phyloP scores from a whole-genome alignment of 2,329 filamentous ascomycete species.

The Ophiostoma himal-ulmi region DNA sequence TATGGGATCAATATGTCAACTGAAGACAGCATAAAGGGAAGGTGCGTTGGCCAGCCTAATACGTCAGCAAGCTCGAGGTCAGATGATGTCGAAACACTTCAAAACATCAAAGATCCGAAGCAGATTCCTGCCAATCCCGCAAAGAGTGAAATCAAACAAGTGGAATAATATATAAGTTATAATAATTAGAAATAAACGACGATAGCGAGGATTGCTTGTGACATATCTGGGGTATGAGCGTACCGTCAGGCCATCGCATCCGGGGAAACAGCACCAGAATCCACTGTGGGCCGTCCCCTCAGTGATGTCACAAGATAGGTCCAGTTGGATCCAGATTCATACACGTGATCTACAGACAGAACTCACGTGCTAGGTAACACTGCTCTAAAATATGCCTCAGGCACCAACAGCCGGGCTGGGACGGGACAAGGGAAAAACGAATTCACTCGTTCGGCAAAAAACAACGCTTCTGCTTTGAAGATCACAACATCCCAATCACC shows the following conservation, averaged over 20 bases:
- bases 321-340: background rate
- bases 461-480: conserved; percentile 17
- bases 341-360: background rate
- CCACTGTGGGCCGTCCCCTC: background rate
- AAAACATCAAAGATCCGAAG: background rate
- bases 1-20: background rate
- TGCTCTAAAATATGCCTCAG: conserved; percentile 17
- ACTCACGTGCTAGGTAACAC: background rate
- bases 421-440: conserved; percentile 21
- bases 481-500: conserved; percentile 4
- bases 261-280: conserved; percentile 2
- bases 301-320: background rate
- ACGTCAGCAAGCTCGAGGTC: background rate
- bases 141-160: background rate
- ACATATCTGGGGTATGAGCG: background rate
- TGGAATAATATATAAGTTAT: background rate
- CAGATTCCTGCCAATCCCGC: background rate
- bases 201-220: background rate
- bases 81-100: background rate
- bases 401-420: conserved; percentile 20
- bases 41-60: background rate
- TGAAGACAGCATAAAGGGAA: background rate
- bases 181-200: background rate
- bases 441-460: conserved; percentile 14
- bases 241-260: conserved; percentile 6